A percentile compares a stretch with the other conserved stretches of the same genome.
Evolutionary conservation across 495 filamentous ascomycete genomes (phyloP).

Genomic region (Neurospora cerealis): DNA sequence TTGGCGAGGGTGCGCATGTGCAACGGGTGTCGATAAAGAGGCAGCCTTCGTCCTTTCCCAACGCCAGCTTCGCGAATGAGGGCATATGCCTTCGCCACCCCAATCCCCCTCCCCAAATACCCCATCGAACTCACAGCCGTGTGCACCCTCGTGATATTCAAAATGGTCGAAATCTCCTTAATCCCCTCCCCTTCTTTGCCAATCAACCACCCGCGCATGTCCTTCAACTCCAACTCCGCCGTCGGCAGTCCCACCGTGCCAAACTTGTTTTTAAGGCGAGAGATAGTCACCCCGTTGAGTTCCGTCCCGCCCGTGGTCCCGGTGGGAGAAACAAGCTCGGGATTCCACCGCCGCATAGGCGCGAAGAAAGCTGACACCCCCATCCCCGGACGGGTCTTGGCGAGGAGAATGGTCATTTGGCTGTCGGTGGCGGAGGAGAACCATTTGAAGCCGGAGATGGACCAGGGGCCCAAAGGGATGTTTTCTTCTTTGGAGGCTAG

Average conservation of each 20-base stretch:
- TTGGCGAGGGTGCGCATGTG: conserved; percentile 54
- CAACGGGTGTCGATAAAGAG: conserved; percentile 45
- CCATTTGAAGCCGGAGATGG: conserved; percentile 64
- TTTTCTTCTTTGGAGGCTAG: conserved; percentile 19
- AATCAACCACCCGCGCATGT: conserved; percentile 54
- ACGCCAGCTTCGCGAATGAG: conserved; percentile 25
- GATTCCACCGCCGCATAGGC: conserved; percentile 44
- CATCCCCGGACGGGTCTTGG: conserved; percentile 43
- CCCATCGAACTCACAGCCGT: conserved; percentile 48
- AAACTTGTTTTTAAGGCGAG: conserved; percentile 59
- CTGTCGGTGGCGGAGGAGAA: conserved; percentile 69
- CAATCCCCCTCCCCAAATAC: conserved; percentile 50
- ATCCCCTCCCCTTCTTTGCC: conserved; percentile 55
- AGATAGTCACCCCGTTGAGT: conserved; percentile 58
- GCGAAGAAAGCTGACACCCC: conserved; percentile 57
- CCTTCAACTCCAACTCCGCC: conserved; percentile 54
- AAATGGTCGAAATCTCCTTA: conserved; percentile 51
- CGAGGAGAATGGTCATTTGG: conserved; percentile 59
- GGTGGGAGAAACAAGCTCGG: conserved; percentile 16
- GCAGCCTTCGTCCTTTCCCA: conserved; percentile 28
- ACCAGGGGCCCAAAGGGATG: conserved; percentile 47
- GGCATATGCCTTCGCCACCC: conserved; percentile 49
- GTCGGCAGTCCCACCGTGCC: conserved; percentile 61
- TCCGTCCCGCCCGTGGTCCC: conserved; percentile 26
- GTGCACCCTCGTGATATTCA: conserved; percentile 62